Conservation (phyloP, 768 basidiomycete species). For the Boletus sp. region DNA sequence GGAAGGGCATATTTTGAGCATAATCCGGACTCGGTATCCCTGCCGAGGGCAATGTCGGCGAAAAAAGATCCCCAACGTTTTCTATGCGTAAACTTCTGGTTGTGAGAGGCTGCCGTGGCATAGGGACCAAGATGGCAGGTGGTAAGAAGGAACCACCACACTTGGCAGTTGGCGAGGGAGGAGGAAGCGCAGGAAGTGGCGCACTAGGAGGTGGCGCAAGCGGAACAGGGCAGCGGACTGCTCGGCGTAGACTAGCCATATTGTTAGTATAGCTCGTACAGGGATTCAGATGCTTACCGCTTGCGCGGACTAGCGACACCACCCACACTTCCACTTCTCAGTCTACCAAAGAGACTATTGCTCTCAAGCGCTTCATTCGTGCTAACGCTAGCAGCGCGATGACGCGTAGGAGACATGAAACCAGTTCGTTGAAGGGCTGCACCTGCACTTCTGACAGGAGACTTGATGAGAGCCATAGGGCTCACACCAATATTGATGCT, state of each 20-base stretch:
- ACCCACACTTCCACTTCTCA: constrained; percentile 53
- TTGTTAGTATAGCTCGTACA: neutral
- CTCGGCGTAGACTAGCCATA: constrained; percentile 39
- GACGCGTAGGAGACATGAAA: constrained; percentile 36
- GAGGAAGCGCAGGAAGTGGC: constrained; percentile 30
- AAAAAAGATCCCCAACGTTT: constrained; percentile 1
- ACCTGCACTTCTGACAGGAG: constrained; percentile 50
- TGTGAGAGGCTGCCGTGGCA: constrained; percentile 21
- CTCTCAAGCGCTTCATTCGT: constrained; percentile 34
- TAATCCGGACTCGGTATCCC: constrained; percentile 11
- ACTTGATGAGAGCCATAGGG: constrained; percentile 58
- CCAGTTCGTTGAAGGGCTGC: constrained; percentile 51
- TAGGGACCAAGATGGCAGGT: constrained; percentile 15
- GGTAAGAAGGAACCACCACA: constrained; percentile 15
- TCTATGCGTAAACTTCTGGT: neutral
- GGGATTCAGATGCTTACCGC: constrained; percentile 29
- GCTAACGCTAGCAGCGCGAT: constrained; percentile 47
- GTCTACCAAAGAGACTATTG: constrained; percentile 48
- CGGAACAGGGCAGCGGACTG: constrained; percentile 32
- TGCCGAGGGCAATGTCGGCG: neutral
- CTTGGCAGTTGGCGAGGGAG: constrained; percentile 21
- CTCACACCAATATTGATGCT: constrained; percentile 55
- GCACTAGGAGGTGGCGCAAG: constrained; percentile 27
- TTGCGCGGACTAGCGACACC: constrained; percentile 32
- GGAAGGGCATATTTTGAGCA: constrained; percentile 10